Evolutionary conservation across 345 rosid genomes (phyloP).

Genomic region (Hibiscus trionum): DNA sequence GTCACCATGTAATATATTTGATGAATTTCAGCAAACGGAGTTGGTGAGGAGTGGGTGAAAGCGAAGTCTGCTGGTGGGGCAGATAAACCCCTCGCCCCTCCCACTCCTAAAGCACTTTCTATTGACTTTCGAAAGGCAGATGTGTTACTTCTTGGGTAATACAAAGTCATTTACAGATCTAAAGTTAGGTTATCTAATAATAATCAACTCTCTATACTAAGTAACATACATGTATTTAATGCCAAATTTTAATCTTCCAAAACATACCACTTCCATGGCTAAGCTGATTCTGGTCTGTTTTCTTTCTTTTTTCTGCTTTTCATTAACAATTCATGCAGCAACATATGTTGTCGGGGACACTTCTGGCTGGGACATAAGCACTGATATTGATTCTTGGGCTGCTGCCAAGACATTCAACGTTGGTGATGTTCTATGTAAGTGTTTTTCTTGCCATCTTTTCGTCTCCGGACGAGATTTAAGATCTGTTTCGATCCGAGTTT

Average conservation of each 20-base stretch:
- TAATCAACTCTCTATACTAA: slow-evolving; percentile 13
- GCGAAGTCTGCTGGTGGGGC: slow-evolving; percentile 8
- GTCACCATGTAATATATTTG: too few species aligned
- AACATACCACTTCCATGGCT: slow-evolving; percentile 20
- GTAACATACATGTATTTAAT: not conserved
- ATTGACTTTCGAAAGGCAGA: slow-evolving; percentile 3
- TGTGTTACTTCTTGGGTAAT: not conserved
- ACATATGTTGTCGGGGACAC: slow-evolving; percentile 72
- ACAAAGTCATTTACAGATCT: slow-evolving; percentile 11
- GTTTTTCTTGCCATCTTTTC: not conserved
- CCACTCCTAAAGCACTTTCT: not conserved
- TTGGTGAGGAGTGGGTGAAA: slow-evolving; percentile 4
- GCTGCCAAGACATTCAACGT: slow-evolving; percentile 52
- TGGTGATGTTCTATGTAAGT: slow-evolving; percentile 70
- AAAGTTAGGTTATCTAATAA: slow-evolving; percentile 34
- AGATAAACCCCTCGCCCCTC: slow-evolving; percentile 3
- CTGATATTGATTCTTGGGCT: slow-evolving; percentile 68
- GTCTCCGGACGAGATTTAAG: not conserved
- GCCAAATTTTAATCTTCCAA: not conserved
- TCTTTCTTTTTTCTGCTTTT: slow-evolving; percentile 19
- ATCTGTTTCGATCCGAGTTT: not conserved
- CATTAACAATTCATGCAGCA: slow-evolving; percentile 37
- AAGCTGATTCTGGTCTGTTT: slow-evolving; percentile 27
- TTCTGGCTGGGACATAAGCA: slow-evolving; percentile 93
- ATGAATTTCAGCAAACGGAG: not conserved